Evolutionary conservation across 306 rosid species (phyloP), one percentile per base, ranked within the genome.

Genomic region (apple (Malus domestica)): DNA sequence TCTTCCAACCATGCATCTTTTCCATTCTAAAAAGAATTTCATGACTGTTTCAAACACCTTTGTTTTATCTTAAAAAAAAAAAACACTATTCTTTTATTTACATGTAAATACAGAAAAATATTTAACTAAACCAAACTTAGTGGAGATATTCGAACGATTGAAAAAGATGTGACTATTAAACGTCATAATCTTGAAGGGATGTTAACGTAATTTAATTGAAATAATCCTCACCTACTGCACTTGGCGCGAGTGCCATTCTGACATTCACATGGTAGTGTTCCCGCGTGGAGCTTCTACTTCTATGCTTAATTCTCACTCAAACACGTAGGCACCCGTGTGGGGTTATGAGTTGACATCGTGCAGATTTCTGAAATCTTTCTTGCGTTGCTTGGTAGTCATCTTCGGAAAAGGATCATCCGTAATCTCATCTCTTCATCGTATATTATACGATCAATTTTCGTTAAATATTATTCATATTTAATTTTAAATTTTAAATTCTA

Each of bases 241-340:
- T 19, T 11, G 20, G 45, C 18, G 40, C 2, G 11, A 35, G 70
- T 66, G 57, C 6, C 62, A 32, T 76, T 61, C 63, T 30, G 70
- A 57, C 77, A 44, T 60, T 22, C 67, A 72, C 18, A 6, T 23
- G 72, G 73, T 66, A 64, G 25, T 49, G 51, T 64, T 78, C 51
- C 81, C 75, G 49, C 27, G 75, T 71, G 76, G 70, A 54, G 74
- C 42, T 74, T 61, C 70, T 52, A 62, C 12, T 38, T 30, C 25
- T 57, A 64, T 10, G 73, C 78, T 64, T 75, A 35, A 38, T 66
- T 72, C 19, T 54, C 58, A 80, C 73, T 68, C 76, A 23, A 44
- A 80, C 73, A 42, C 55, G 63, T 60, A n/a, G 19, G 67, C 78
- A 79, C 73, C 74, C 73, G 75, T 85, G 79, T 33, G 54, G 78